phyloP scores from a whole-genome alignment of 106 monocot genomes.

The Dactylorhiza incarnata region DNA sequence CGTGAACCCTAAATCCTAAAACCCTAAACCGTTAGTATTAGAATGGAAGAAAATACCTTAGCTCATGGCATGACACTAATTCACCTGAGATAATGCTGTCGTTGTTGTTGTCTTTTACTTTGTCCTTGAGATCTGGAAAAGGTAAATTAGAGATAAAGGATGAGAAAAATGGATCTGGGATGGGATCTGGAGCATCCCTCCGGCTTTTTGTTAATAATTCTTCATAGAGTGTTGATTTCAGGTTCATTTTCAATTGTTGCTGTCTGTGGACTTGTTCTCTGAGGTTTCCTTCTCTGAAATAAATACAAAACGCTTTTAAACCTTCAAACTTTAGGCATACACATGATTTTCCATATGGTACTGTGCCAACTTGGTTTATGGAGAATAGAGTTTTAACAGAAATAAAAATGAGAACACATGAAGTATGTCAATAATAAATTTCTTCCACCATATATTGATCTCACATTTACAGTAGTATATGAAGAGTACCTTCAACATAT shows the following conservation, averaged over 20 bases:
- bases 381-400: background rate
- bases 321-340: background rate
- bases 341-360: background rate
- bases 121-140: background rate
- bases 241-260: background rate
- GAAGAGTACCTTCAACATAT: slow-evolving; percentile 5
- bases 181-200: background rate
- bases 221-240: background rate
- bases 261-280: background rate
- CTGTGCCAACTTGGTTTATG: background rate
- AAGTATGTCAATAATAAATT: background rate
- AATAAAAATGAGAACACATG: background rate
- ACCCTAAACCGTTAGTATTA: too few relatives aligned
- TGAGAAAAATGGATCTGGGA: background rate
- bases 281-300: slow-evolving; percentile 1
- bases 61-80: background rate
- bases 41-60: background rate
- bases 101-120: background rate
- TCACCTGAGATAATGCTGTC: background rate
- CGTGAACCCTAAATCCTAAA: too few relatives aligned
- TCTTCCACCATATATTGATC: background rate
- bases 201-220: background rate
- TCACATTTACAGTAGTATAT: background rate
- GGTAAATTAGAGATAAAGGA: background rate
- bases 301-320: background rate